Evolutionary conservation across 2,329 filamentous ascomycete genomes (phyloP).

Genomic region (Fusarium agapanthi): DNA sequence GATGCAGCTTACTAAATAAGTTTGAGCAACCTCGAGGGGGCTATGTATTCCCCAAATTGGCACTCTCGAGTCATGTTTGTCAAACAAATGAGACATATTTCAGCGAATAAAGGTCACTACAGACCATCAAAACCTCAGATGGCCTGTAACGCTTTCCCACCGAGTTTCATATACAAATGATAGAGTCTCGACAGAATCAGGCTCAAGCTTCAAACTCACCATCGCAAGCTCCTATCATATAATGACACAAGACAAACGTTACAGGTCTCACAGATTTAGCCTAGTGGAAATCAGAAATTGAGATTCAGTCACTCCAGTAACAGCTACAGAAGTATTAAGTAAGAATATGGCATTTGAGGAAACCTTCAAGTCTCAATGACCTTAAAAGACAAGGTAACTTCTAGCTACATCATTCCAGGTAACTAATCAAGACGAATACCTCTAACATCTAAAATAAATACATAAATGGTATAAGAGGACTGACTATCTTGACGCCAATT

Average conservation of each 20-base stretch:
- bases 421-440: not conserved
- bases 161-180: not conserved
- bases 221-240: not conserved
- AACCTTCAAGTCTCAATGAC: not conserved
- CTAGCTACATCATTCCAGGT: not conserved
- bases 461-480: not conserved
- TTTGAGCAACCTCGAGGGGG: not conserved
- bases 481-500: too few species aligned
- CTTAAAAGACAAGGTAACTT: not conserved
- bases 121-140: not conserved
- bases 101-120: not conserved
- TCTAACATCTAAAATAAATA: too few species aligned
- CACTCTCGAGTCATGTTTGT: not conserved
- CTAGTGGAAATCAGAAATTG: not conserved
- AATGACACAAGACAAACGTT: not conserved
- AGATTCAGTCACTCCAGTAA: not conserved
- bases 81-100: not conserved
- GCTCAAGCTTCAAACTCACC: not conserved
- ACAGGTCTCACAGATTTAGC: not conserved
- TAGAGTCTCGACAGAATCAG: not conserved
- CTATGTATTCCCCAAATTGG: not conserved
- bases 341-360: not conserved
- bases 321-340: not conserved
- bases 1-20: not conserved
- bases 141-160: not conserved